Percentiles rank a stretch among this genome's conserved stretches.
Conservation (phyloP, 768 basidiomycete species). For the Termitomyces sp. region DNA sequence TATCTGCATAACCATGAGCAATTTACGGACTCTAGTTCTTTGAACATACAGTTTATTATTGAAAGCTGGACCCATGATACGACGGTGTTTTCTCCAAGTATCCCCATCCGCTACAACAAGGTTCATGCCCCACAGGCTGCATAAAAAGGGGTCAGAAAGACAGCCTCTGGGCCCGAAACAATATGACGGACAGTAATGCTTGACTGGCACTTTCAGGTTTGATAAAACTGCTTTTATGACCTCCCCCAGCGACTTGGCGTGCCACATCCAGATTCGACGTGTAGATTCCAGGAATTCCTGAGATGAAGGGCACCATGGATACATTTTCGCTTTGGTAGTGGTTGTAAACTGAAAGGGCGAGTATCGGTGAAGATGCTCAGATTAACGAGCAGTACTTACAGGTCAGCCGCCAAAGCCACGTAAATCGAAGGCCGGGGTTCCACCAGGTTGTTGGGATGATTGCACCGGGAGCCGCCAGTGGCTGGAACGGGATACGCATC, state of each 20-base stretch:
- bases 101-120: slow-evolving; percentile 41
- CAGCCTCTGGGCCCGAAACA: background rate
- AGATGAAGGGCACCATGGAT: slow-evolving; percentile 36
- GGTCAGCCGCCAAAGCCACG: slow-evolving; percentile 33
- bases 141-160: slow-evolving; percentile 14
- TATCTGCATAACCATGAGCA: slow-evolving; percentile 20
- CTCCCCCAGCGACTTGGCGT: slow-evolving; percentile 39
- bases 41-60: slow-evolving; percentile 32
- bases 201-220: slow-evolving; percentile 33
- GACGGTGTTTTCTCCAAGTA: slow-evolving; percentile 42
- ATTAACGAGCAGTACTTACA: slow-evolving; percentile 21
- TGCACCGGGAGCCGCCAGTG: slow-evolving; percentile 33
- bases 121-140: slow-evolving; percentile 44
- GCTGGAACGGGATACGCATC: slow-evolving; percentile 37
- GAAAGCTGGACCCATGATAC: slow-evolving; percentile 43
- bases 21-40: background rate
- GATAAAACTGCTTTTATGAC: slow-evolving; percentile 33
- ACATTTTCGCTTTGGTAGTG: slow-evolving; percentile 34
- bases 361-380: background rate
- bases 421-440: slow-evolving; percentile 34
- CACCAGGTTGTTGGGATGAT: slow-evolving; percentile 38
- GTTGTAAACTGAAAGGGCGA: slow-evolving; percentile 28
- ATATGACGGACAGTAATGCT: slow-evolving; percentile 27
- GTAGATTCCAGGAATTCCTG: slow-evolving; percentile 33
- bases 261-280: slow-evolving; percentile 45